Evolutionary conservation across 306 rosid genomes (phyloP).

Genomic region (Dalbergia cochinchinensis): DNA sequence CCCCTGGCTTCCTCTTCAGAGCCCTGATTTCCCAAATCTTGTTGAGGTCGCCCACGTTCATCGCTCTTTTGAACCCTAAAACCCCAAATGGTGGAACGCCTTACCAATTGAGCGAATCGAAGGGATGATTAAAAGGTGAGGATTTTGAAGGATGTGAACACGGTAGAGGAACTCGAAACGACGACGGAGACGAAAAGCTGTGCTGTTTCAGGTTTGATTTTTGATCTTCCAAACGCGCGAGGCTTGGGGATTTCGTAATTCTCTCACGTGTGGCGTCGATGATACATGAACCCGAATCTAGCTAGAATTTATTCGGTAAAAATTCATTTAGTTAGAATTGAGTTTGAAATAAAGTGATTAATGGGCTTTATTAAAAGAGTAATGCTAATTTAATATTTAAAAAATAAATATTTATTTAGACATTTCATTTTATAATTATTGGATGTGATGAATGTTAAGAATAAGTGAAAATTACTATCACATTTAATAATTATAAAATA

Average conservation of each 20-base stretch:
- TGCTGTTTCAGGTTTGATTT: background rate
- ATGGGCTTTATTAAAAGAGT: too few species aligned
- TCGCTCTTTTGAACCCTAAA: constrained; percentile 36
- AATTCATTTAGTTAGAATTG: too few species aligned
- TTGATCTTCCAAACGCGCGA: constrained; percentile 19
- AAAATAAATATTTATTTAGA: too few species aligned
- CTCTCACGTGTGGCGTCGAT: background rate
- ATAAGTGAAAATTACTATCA: too few species aligned
- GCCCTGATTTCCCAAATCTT: constrained; percentile 91
- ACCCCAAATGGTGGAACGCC: background rate
- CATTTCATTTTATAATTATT: too few species aligned
- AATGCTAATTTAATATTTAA: too few species aligned
- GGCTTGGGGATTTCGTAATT: constrained; percentile 37
- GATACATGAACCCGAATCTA: too few species aligned
- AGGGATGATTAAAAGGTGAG: background rate
- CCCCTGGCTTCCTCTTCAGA: constrained; percentile 72
- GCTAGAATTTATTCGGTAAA: too few species aligned
- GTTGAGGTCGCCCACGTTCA: constrained; percentile 77
- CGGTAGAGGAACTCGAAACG: constrained; percentile 6
- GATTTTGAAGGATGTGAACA: too few species aligned
- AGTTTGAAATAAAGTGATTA: too few species aligned
- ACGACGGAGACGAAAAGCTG: background rate
- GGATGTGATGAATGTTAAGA: too few species aligned
- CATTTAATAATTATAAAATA: too few species aligned
- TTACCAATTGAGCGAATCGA: background rate